A percentile compares a stretch with the other conserved stretches of the same genome.
Evolutionary conservation across 2,329 filamentous ascomycete species (phyloP).

Genomic region (Cladosporium sp.): DNA sequence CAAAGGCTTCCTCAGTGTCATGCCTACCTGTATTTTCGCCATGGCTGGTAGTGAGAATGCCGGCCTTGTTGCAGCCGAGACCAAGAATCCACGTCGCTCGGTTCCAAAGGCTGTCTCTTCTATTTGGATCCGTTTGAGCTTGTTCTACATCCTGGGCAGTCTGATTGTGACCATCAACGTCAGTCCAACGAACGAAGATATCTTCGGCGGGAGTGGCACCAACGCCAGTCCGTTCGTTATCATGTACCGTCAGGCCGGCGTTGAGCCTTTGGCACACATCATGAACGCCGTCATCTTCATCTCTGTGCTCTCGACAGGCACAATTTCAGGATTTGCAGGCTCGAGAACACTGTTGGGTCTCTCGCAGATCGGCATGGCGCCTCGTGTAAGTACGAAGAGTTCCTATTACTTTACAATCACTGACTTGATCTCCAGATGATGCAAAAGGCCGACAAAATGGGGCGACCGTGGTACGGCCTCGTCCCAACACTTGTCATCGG

Average conservation of each 20-base stretch:
- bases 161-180: slow-evolving; percentile 71
- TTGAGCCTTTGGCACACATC: slow-evolving; percentile 39
- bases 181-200: slow-evolving; percentile 42
- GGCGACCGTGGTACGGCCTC: slow-evolving; percentile 31
- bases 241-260: slow-evolving; percentile 48
- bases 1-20: slow-evolving; percentile 75
- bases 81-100: slow-evolving; percentile 73
- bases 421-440: slow-evolving; percentile 25
- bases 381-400: slow-evolving; percentile 28
- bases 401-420: slow-evolving; percentile 26
- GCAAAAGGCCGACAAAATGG: slow-evolving; percentile 28
- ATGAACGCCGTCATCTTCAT: slow-evolving; percentile 49
- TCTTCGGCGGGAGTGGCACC: slow-evolving; percentile 53
- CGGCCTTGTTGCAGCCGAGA: slow-evolving; percentile 72
- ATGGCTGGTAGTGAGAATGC: slow-evolving; percentile 74
- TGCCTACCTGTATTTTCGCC: slow-evolving; percentile 72
- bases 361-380: slow-evolving; percentile 41
- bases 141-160: slow-evolving; percentile 57
- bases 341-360: slow-evolving; percentile 47
- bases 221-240: slow-evolving; percentile 81
- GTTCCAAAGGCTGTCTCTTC: slow-evolving; percentile 81
- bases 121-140: slow-evolving; percentile 45
- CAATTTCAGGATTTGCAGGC: background rate
- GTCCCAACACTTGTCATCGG: slow-evolving; percentile 18
- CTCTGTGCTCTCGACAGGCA: slow-evolving; percentile 53